phyloP scores from a whole-genome alignment of 179 eudicot genomes.

The Patellifolia procumbens region DNA sequence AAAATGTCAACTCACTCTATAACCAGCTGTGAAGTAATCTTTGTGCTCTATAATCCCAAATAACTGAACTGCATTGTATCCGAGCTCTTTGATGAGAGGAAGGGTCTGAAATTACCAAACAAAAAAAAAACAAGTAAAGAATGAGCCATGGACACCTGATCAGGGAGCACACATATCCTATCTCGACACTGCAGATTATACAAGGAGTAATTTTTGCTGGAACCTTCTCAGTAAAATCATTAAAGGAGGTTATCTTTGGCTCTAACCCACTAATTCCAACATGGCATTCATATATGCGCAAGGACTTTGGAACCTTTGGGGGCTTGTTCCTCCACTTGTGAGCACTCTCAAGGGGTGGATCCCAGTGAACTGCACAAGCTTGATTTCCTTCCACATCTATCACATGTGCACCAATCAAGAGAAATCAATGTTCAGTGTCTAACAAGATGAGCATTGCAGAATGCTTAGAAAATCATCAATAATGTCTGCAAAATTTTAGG shows the following conservation, averaged over 20 bases:
- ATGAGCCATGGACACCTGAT: not conserved
- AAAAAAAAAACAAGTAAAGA: not conserved
- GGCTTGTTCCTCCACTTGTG: constrained; percentile 73
- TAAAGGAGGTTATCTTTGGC: constrained; percentile 75
- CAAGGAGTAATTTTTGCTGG: constrained; percentile 12
- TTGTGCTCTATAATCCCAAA: constrained; percentile 96
- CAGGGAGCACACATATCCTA: constrained; percentile 10
- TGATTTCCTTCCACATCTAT: constrained; percentile 72
- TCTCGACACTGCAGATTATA: constrained; percentile 8
- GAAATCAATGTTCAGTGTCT: constrained; percentile 3
- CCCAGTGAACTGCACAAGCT: constrained; percentile 92
- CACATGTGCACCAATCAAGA: constrained; percentile 6
- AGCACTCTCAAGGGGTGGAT: constrained; percentile 76
- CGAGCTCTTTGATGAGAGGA: constrained; percentile 77
- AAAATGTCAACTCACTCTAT: constrained; percentile 65
- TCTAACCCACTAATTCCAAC: constrained; percentile 85
- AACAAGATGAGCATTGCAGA: constrained; percentile 7
- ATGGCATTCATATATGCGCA: constrained; percentile 95
- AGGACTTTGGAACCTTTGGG: constrained; percentile 66
- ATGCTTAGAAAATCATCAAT: constrained; percentile 8
- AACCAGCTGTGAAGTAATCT: constrained; percentile 95
- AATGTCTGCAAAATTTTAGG: not conserved
- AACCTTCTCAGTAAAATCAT: constrained; percentile 79
- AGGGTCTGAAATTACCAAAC: constrained; percentile 56
- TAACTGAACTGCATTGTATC: constrained; percentile 90